Evolutionary conservation across 2,329 filamentous ascomycete genomes (phyloP), one percentile per base, ranked within the genome.

Genomic region (Ceratocystis harringtonii): DNA sequence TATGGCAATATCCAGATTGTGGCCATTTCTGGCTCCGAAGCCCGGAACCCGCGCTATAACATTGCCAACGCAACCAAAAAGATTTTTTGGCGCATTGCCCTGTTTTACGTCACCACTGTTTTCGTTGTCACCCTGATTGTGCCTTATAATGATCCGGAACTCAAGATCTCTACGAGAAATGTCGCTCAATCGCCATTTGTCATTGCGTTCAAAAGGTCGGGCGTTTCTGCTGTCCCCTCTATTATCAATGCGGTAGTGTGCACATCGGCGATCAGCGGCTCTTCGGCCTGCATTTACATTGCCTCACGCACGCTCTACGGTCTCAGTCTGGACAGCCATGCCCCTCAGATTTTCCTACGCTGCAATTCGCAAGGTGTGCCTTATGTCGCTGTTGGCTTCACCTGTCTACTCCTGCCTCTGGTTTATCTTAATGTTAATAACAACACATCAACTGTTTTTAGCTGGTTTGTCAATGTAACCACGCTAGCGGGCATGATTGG

Each of bases 401-500:
- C 76, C 1, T 72, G 74, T 2, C 15, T 73, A 10, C 76, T 78
- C 65, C 71, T 73, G 28, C 67, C 70, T 1, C 70, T 79, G 1
- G 77, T 73, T 0, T 78, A 75, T 70, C 71, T 79, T 69, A 78
- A 77, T 50, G 72, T 74, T 0, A 72, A 70, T 63, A 75, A 73
- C 65, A 70, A 70, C 30, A 71, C 76, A 0, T 67, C 73, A 2
- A 72, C 71, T 0, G 75, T 78, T 0, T 78, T 79, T 50, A 72
- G 72, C 1, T 78, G 77, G 68, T 73, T 79, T n/a, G 73, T 78
- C 17, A 75, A 73, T 44, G 70, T 79, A 2, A 73, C 77, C 28
- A 78, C 77, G 0, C 74, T 78, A 1, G 77, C 77, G 63, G 76
- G 75, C 2, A 73, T 76, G 17, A 71, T 79, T 30, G 77, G 77